Evolutionary conservation across 1,139 yeast species (phyloP).

Genomic region (Taphrina sp.): DNA sequence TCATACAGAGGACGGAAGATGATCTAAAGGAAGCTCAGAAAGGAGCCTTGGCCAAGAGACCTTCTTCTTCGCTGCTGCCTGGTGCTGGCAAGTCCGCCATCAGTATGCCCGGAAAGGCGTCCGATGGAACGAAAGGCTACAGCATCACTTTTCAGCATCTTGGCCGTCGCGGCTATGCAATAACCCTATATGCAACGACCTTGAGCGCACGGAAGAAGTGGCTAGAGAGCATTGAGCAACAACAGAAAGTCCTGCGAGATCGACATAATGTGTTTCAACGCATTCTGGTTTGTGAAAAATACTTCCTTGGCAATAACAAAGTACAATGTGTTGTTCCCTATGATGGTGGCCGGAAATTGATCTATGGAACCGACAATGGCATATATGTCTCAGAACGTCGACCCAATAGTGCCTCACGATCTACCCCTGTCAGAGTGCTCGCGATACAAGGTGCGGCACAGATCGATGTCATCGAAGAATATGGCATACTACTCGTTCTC

Average conservation of each 20-base stretch:
- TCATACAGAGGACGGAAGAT: slow-evolving; percentile 74
- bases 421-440: slow-evolving; percentile 73
- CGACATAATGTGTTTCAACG: slow-evolving; percentile 77
- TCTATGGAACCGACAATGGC: slow-evolving; percentile 91
- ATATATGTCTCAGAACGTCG: slow-evolving; percentile 70
- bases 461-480: slow-evolving; percentile 87
- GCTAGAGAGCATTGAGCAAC: slow-evolving; percentile 72
- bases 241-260: slow-evolving; percentile 69
- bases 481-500: slow-evolving; percentile 74
- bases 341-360: slow-evolving; percentile 86
- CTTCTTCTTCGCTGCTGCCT: slow-evolving; percentile 50
- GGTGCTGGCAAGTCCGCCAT: slow-evolving; percentile 33
- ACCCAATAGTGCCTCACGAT: slow-evolving; percentile 52
- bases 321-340: slow-evolving; percentile 86
- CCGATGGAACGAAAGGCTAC: slow-evolving; percentile 38
- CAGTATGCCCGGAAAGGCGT: slow-evolving; percentile 35
- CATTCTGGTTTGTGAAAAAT: slow-evolving; percentile 68
- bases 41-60: slow-evolving; percentile 46
- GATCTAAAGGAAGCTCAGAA: slow-evolving; percentile 52
- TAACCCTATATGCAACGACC: slow-evolving; percentile 65
- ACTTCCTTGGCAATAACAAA: slow-evolving; percentile 68
- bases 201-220: slow-evolving; percentile 74
- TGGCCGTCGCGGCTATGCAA: slow-evolving; percentile 65
- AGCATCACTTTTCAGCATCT: slow-evolving; percentile 56
- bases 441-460: slow-evolving; percentile 79